A percentile compares a stretch with the other conserved stretches of the same genome.
Evolutionary conservation across 2,329 filamentous ascomycete genomes (phyloP).

Genomic region (Knoxdaviesia proteae): DNA sequence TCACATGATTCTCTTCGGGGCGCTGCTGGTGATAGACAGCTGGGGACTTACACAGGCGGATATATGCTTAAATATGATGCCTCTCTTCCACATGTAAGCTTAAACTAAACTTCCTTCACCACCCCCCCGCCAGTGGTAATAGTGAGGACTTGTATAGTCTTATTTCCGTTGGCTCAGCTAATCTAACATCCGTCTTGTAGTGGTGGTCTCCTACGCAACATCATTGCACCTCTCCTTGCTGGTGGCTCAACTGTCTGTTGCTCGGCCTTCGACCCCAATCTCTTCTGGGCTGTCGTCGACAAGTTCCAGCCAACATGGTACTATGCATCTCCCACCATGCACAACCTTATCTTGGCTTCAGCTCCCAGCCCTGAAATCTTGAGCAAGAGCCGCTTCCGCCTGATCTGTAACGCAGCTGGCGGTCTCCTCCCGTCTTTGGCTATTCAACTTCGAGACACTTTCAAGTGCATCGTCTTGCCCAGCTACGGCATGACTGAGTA

Average conservation of each 20-base stretch:
- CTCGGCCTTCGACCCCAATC: constrained; percentile 27
- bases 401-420: constrained; percentile 35
- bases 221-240: constrained; percentile 32
- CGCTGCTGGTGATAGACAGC: constrained; percentile 29
- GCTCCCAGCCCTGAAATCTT: constrained; percentile 16
- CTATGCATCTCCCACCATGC: constrained; percentile 36
- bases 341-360: constrained; percentile 29
- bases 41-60: constrained; percentile 26
- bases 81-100: constrained; percentile 32
- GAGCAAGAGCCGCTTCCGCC: constrained; percentile 20
- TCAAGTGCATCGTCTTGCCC: constrained; percentile 28
- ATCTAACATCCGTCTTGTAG: constrained; percentile 9
- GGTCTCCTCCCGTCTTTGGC: constrained; percentile 30
- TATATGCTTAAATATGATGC: constrained; percentile 38
- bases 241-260: constrained; percentile 33
- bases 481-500: constrained; percentile 38
- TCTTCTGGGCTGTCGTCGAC: constrained; percentile 34
- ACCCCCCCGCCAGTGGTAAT: no score
- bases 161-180: not conserved
- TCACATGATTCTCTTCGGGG: constrained; percentile 27
- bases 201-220: constrained; percentile 30
- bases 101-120: not conserved
- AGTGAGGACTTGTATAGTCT: not conserved
- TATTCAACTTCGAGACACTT: constrained; percentile 24
- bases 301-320: constrained; percentile 30